Base-by-base conservation (phyloP, 345 rosid genomes). In the Moringa oleifera region DNA sequence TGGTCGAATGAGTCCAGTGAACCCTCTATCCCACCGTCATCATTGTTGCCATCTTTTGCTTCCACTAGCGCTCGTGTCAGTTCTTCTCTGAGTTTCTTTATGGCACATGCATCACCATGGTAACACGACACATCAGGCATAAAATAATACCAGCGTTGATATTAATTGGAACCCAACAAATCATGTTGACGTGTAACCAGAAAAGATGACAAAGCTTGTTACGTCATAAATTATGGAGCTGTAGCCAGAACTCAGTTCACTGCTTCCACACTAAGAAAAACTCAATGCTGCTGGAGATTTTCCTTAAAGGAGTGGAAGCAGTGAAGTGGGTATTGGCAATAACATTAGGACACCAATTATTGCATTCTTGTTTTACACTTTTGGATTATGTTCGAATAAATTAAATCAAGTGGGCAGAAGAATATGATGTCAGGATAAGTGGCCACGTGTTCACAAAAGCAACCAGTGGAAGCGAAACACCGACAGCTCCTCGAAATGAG, bases 41-140 rank as follows among this genome's bases (percentile, higher is more conserved):
- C 28, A 53, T 16, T 63, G 53, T 63, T 77, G 53, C 72, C 73
- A 33, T 74, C 87, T 63, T 81, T 82, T 67, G 79, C 87, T 66
- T 91, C 96, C 51, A 78, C 65, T 51, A 91, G 74, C 18, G 96
- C 90, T 57, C 85, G 79, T 58, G 90, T 75, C 80, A 91, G 69
- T 73, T 91, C 98, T 53, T 88, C 94, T 76, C 82, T 65, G 62
- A 88, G 72, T 73, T 75, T 84, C 92, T 85, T 74, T 52, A 46
- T 28, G 67, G 68, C 65, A 73, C 80, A 75, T 70, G 75, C 64
- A 75, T 24, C 49, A 55, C 24, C 57, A 72, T 19, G 53, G 18
- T 2, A 64, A 57, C 17, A 67, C 15, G 47, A 12, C 46, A 49
- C 6, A 41, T 41, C 47, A 41, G 33, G 8, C 8, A n/a, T n/a